A percentile compares a stretch with the other conserved stretches of the same genome.
Conservation (phyloP, 2,329 filamentous ascomycete genomes). For the Scorias spongiosa region DNA sequence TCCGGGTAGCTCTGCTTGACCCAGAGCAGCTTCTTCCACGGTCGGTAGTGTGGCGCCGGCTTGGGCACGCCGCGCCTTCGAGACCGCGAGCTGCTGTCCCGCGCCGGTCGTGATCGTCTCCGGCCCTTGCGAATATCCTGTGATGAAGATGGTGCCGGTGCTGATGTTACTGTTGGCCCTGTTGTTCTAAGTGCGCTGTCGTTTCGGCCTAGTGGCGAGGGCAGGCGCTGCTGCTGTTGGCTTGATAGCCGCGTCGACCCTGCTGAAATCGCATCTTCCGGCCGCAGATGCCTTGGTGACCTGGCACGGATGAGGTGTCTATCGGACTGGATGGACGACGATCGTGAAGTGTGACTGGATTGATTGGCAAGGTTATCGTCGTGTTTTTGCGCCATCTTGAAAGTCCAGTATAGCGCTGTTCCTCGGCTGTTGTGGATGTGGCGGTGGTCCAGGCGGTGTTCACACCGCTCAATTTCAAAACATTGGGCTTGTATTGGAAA, state of each 20-base stretch:
- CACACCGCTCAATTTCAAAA: no score
- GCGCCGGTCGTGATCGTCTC: slow-evolving; percentile 20
- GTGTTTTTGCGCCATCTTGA: no score
- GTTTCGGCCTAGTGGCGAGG: slow-evolving; percentile 16
- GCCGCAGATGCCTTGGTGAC: slow-evolving; percentile 45
- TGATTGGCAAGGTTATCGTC: no score
- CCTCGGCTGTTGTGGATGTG: no score
- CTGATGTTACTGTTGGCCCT: slow-evolving; percentile 9
- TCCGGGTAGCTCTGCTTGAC: slow-evolving; percentile 97
- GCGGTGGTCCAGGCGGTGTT: no score
- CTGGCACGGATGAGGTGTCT: slow-evolving; percentile 1
- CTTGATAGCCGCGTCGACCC: slow-evolving; percentile 42
- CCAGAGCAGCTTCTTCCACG: slow-evolving; percentile 93
- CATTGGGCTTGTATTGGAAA: no score
- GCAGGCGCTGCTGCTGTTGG: slow-evolving; percentile 6
- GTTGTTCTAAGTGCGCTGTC: slow-evolving; percentile 14
- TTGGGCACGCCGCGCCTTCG: slow-evolving; percentile 44
- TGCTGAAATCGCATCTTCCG: slow-evolving; percentile 66
- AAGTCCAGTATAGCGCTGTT: no score
- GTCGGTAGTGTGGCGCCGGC: slow-evolving; percentile 48
- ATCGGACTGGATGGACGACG: slow-evolving; percentile 7
- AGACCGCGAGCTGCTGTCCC: slow-evolving; percentile 22
- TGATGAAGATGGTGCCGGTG: no score
- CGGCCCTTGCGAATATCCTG: neutral
- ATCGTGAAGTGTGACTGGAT: slow-evolving; percentile 5